A percentile compares a stretch with the other conserved stretches of the same genome.
Conservation (phyloP, 208 protist genomes). For the Leptomonas seymouri region DNA sequence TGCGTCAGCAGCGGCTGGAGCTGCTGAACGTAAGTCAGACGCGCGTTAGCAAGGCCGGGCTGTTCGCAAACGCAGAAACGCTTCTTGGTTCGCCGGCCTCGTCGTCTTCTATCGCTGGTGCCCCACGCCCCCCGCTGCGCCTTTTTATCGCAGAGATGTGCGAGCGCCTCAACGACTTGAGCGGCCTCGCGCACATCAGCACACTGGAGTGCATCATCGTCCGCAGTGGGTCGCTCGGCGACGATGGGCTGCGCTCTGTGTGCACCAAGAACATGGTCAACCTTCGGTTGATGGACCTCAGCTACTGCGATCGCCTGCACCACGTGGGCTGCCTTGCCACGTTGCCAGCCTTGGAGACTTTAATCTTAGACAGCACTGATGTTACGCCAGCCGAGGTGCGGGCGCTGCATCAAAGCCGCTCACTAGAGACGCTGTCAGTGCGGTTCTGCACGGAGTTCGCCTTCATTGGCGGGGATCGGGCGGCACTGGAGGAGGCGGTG, state of each 20-base stretch:
- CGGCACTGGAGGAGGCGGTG: slow-evolving; percentile 29
- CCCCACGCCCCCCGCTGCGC: slow-evolving; percentile 33
- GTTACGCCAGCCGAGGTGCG: slow-evolving; percentile 41
- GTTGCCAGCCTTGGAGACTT: slow-evolving; percentile 39
- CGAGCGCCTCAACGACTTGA: slow-evolving; percentile 43
- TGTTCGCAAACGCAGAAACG: slow-evolving; percentile 15
- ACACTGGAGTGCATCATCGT: slow-evolving; percentile 54
- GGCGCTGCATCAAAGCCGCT: slow-evolving; percentile 29
- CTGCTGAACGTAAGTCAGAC: slow-evolving; percentile 64
- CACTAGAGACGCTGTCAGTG: slow-evolving; percentile 49
- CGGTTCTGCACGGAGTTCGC: slow-evolving; percentile 63
- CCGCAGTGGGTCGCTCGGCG: slow-evolving; percentile 55
- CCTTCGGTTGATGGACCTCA: slow-evolving; percentile 56
- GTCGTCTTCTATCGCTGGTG: background rate
- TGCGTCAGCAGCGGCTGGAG: slow-evolving; percentile 40
- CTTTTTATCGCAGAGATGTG: slow-evolving; percentile 64
- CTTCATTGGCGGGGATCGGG: slow-evolving; percentile 25
- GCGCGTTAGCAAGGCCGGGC: slow-evolving; percentile 33
- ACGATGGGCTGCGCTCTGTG: slow-evolving; percentile 27
- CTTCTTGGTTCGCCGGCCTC: background rate
- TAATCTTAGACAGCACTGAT: slow-evolving; percentile 69
- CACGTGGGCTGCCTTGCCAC: slow-evolving; percentile 34
- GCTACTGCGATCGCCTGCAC: slow-evolving; percentile 66
- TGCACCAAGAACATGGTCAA: slow-evolving; percentile 26
- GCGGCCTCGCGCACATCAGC: slow-evolving; percentile 39